These are phyloP conservation scores for Beta corolliflora DNA, from an alignment of 179 eudicot species.

Conservation along the genomic window DNA sequence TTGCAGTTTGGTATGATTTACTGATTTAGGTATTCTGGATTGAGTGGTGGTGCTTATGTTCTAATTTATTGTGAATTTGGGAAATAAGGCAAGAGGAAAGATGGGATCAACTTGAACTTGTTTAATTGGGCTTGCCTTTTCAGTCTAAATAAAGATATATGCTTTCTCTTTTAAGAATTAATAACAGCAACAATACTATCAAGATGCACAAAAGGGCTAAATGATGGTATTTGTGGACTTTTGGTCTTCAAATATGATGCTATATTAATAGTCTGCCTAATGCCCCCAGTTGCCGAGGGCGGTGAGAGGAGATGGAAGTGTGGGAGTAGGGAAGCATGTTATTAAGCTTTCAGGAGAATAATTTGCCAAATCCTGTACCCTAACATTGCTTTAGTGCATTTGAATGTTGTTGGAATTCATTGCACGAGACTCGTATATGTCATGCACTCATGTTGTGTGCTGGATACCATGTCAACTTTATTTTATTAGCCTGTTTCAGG, in stretches of 20 bases:
- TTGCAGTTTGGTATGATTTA: background rate
- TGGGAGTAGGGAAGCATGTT: background rate
- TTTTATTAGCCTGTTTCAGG: background rate
- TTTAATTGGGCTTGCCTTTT: background rate
- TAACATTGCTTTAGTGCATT: background rate
- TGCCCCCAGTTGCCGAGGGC: background rate
- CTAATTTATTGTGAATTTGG: background rate
- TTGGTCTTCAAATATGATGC: background rate
- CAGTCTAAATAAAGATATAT: background rate
- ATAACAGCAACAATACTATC: background rate
- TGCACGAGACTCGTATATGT: background rate
- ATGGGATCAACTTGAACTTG: background rate
- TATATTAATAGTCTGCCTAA: background rate
- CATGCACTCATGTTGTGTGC: background rate
- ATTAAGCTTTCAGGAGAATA: background rate
- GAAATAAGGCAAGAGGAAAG: background rate
- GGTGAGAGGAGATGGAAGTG: background rate
- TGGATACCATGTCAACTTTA: background rate
- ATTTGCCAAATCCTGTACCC: background rate
- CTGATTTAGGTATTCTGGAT: background rate
- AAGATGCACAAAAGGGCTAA: background rate
- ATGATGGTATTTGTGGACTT: background rate
- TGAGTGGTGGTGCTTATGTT: background rate
- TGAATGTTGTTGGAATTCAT: background rate
- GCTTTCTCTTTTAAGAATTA: background rate